phyloP scores from a whole-genome alignment of 2,329 filamentous ascomycete genomes.

The Aspergillus sp. region DNA sequence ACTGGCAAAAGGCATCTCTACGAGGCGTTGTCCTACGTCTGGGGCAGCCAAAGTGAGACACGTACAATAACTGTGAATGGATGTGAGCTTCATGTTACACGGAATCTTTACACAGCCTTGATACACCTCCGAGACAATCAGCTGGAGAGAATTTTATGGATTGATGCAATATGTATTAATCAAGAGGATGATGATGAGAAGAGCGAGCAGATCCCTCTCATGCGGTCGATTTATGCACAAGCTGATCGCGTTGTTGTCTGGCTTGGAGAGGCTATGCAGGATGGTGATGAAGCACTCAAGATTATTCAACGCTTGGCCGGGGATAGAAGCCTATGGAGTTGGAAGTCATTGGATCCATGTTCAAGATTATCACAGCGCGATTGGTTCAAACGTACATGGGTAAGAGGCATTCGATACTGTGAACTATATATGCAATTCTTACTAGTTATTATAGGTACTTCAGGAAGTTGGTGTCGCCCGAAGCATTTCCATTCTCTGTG shows the following conservation, averaged over 20 bases:
- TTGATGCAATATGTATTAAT: conserved; percentile 27
- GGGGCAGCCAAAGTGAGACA: neutral
- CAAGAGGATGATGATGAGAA: conserved; percentile 25
- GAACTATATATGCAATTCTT: no score
- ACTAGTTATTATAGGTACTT: neutral
- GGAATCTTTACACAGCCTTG: conserved; percentile 4
- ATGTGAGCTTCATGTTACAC: neutral
- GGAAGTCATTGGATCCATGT: no score
- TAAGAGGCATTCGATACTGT: neutral
- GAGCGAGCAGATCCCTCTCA: conserved; percentile 22
- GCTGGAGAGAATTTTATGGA: conserved; percentile 14
- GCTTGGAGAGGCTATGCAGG: conserved; percentile 11
- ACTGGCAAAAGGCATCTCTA: neutral
- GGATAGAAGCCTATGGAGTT: fast-evolving
- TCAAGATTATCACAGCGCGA: neutral
- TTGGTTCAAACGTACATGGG: conserved; percentile 9
- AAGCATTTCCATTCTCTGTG: neutral
- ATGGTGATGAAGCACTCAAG: neutral
- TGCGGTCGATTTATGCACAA: conserved; percentile 21
- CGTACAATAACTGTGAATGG: no score
- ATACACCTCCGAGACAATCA: neutral
- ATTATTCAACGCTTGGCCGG: no score
- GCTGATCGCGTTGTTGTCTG: conserved; percentile 18
- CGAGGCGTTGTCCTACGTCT: neutral
- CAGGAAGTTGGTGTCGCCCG: conserved; percentile 5